phyloP scores from a whole-genome alignment of 768 basidiomycete species.

The Collybia mongolica region DNA sequence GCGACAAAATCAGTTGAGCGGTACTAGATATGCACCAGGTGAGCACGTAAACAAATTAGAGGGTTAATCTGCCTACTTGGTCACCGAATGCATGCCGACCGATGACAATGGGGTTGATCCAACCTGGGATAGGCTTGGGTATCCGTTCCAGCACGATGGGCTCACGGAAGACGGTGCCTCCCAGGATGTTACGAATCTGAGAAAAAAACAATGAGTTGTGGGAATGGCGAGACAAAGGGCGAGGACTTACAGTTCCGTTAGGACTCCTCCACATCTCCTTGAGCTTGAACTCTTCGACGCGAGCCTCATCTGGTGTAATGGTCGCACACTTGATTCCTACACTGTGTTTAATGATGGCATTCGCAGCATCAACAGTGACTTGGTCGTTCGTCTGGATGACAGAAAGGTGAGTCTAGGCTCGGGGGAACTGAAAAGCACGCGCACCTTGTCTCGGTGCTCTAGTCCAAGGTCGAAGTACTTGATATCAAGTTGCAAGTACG shows the following conservation, averaged over 20 bases:
- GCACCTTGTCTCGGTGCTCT: conserved; percentile 85
- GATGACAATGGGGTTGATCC: conserved; percentile 95
- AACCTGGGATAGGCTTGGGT: conserved; percentile 93
- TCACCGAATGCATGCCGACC: conserved; percentile 98
- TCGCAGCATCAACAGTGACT: conserved; percentile 90
- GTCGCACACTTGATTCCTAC: conserved; percentile 99
- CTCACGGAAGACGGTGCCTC: conserved; percentile 98
- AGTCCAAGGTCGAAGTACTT: conserved; percentile 98
- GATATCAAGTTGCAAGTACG: conserved; percentile 93
- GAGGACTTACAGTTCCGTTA: conserved; percentile 77
- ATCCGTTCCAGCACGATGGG: conserved; percentile 92
- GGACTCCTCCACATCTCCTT: conserved; percentile 99
- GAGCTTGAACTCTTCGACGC: conserved; percentile 94
- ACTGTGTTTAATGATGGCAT: conserved; percentile 91
- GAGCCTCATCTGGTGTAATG: conserved; percentile 96
- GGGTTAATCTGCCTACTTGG: conserved; percentile 48
- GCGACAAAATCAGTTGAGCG: conserved; percentile 92
- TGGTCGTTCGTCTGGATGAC: conserved; percentile 79
- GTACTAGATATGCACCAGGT: conserved; percentile 50
- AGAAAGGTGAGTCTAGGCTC: background rate
- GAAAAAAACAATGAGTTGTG: conserved; percentile 1
- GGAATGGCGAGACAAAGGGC: background rate
- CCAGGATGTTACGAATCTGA: conserved; percentile 95
- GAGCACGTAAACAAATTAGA: background rate
- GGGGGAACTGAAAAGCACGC: conserved; percentile 10